Conservation (phyloP, 108 stramenopile species). For the Conticribra weissflogii region DNA sequence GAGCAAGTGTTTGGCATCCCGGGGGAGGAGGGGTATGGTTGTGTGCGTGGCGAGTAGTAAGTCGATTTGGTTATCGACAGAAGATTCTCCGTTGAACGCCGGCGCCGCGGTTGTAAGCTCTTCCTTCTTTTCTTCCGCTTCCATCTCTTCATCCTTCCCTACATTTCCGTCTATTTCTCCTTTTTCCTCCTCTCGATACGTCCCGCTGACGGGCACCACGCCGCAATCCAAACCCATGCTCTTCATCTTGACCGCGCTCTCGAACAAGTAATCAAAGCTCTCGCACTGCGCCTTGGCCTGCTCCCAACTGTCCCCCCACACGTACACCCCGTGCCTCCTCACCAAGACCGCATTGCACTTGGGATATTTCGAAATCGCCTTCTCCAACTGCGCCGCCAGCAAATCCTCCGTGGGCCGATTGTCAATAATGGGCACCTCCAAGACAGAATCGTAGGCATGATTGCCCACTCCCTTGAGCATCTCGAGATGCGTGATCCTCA, state of each 20-base stretch:
- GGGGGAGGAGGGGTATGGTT: constrained; percentile 65
- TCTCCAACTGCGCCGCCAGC: constrained; percentile 85
- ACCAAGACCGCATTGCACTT: constrained; percentile 92
- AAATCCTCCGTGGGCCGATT: constrained; percentile 93
- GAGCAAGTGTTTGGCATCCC: constrained; percentile 77
- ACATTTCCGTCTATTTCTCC: constrained; percentile 12
- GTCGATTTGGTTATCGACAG: constrained; percentile 57
- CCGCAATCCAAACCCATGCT: constrained; percentile 75
- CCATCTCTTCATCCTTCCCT: constrained; percentile 5
- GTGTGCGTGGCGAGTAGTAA: constrained; percentile 38
- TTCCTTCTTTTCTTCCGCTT: constrained; percentile 12
- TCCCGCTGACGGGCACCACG: constrained; percentile 50
- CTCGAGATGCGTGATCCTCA: constrained; percentile 92
- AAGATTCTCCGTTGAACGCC: constrained; percentile 61
- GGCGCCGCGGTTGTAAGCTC: constrained; percentile 23
- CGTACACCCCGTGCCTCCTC: constrained; percentile 93
- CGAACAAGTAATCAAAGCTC: constrained; percentile 95
- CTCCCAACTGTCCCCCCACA: constrained; percentile 97
- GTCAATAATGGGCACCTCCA: constrained; percentile 96
- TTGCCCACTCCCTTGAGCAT: constrained; percentile 96
- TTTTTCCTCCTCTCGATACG: constrained; percentile 52
- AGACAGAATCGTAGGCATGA: constrained; percentile 86
- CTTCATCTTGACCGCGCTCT: constrained; percentile 75
- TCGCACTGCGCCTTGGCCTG: constrained; percentile 96
- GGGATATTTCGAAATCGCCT: constrained; percentile 80